Evolutionary conservation across 2,329 filamentous ascomycete genomes (phyloP).

Genomic region (Aspergillus quadrilineatus): DNA sequence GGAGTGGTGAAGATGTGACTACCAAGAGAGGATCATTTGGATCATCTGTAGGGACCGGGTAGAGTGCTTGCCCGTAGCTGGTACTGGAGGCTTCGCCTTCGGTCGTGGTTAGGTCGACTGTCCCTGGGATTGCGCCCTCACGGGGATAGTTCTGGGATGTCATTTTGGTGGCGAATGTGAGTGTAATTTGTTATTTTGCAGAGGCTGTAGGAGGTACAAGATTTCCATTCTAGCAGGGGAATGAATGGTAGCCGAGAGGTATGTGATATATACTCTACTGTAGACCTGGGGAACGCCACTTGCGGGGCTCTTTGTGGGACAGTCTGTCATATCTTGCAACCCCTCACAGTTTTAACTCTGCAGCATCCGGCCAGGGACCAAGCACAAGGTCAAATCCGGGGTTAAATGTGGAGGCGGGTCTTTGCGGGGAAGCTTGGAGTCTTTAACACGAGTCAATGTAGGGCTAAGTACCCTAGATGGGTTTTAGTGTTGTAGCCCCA

Average conservation of each 20-base stretch:
- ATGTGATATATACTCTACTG: not conserved
- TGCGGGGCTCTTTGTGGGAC: constrained; percentile 4
- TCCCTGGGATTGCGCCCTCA: constrained; percentile 57
- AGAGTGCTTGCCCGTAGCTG: constrained; percentile 58
- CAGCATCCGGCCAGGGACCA: not conserved
- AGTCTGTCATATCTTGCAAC: not conserved
- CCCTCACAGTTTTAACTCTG: not conserved
- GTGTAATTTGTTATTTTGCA: too few relatives aligned
- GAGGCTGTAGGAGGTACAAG: not conserved
- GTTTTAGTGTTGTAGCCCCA: not conserved
- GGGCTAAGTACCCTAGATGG: not conserved
- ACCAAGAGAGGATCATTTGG: constrained; percentile 61
- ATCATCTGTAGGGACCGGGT: constrained; percentile 60
- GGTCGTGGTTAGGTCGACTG: constrained; percentile 53
- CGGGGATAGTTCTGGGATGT: constrained; percentile 47
- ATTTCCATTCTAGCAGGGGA: not conserved
- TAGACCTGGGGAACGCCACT: not conserved
- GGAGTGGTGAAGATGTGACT: constrained; percentile 1
- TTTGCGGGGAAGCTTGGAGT: constrained; percentile 1
- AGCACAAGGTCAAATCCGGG: not conserved
- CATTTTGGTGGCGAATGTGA: not conserved
- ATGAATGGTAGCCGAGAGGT: not conserved
- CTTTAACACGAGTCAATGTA: not conserved
- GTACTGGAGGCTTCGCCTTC: constrained; percentile 58
- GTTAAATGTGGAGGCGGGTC: constrained; percentile 2